Percentiles rank a stretch among this genome's conserved stretches.
Evolutionary conservation across 1,284 basidiomycete species (phyloP).

Genomic region (Melampsora larici-populina): DNA sequence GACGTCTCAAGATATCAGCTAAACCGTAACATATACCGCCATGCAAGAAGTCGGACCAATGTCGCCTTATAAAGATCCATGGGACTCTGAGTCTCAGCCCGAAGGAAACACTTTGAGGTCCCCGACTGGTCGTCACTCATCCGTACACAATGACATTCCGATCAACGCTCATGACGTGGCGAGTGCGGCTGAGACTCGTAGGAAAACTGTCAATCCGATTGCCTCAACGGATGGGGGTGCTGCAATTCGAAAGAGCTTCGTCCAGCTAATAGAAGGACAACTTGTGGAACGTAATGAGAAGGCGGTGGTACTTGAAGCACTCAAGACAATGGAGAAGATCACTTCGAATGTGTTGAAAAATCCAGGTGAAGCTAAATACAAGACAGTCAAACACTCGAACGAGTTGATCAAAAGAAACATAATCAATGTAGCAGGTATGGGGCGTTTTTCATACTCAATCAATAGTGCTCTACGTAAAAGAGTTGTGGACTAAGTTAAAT

Average conservation of each 20-base stretch:
- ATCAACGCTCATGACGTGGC: neutral
- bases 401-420: conserved; percentile 2
- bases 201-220: neutral
- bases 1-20: too few species aligned
- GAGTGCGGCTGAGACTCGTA: neutral
- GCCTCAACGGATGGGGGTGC: neutral
- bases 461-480: neutral
- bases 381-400: conserved; percentile 3
- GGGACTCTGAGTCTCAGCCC: neutral
- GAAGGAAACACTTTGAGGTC: neutral
- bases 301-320: neutral
- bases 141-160: neutral
- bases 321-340: conserved; percentile 2
- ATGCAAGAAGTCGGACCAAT: too few species aligned
- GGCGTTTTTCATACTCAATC: neutral
- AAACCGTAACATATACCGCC: too few species aligned
- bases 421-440: conserved; percentile 6
- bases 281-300: conserved; percentile 1
- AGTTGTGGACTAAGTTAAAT: neutral
- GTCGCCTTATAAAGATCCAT: neutral
- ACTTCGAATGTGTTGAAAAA: conserved; percentile 11
- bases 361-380: neutral
- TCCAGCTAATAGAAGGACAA: conserved; percentile 2
- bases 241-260: neutral
- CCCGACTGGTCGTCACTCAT: neutral